These are phyloP conservation scores for Phytophthora aleatoria DNA, from an alignment of 352 stramenopile species.

Conservation along the genomic window DNA sequence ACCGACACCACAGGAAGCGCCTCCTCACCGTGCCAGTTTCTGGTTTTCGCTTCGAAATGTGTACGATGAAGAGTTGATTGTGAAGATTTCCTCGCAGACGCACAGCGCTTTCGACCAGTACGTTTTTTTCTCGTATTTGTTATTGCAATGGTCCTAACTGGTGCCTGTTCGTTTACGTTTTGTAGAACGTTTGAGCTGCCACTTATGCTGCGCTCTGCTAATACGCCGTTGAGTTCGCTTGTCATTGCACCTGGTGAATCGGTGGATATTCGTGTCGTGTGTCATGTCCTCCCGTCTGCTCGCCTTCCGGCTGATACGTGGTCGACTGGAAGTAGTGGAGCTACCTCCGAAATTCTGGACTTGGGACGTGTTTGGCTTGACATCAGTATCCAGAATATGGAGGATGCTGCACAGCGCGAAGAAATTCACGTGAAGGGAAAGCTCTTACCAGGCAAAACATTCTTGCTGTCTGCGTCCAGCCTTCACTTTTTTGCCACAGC, in stretches of 20 bases:
- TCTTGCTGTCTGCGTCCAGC: slow-evolving; percentile 76
- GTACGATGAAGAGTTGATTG: slow-evolving; percentile 83
- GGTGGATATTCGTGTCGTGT: slow-evolving; percentile 85
- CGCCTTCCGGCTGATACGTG: slow-evolving; percentile 56
- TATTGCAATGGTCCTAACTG: slow-evolving; percentile 11
- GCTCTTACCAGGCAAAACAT: slow-evolving; percentile 79
- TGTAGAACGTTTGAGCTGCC: slow-evolving; percentile 72
- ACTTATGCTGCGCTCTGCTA: slow-evolving; percentile 82
- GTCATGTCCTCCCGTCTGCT: slow-evolving; percentile 68
- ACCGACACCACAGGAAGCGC: slow-evolving; percentile 56
- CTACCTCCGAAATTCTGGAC: slow-evolving; percentile 56
- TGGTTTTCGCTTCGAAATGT: slow-evolving; percentile 89
- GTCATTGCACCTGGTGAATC: slow-evolving; percentile 78
- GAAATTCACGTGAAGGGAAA: slow-evolving; percentile 78
- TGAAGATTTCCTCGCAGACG: slow-evolving; percentile 61
- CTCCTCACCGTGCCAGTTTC: slow-evolving; percentile 68
- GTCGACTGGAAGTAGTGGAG: slow-evolving; percentile 36
- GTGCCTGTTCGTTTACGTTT: neutral
- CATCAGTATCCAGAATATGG: slow-evolving; percentile 66
- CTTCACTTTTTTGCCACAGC: slow-evolving; percentile 81
- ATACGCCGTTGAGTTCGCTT: slow-evolving; percentile 71
- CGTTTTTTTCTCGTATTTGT: slow-evolving; percentile 8
- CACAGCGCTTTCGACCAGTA: slow-evolving; percentile 56
- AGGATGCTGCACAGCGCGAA: slow-evolving; percentile 66
- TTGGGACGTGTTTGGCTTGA: slow-evolving; percentile 72